A percentile compares a stretch with the other conserved stretches of the same genome.
phyloP scores from a whole-genome alignment of 495 filamentous ascomycete species.

The Neurospora sp. region DNA sequence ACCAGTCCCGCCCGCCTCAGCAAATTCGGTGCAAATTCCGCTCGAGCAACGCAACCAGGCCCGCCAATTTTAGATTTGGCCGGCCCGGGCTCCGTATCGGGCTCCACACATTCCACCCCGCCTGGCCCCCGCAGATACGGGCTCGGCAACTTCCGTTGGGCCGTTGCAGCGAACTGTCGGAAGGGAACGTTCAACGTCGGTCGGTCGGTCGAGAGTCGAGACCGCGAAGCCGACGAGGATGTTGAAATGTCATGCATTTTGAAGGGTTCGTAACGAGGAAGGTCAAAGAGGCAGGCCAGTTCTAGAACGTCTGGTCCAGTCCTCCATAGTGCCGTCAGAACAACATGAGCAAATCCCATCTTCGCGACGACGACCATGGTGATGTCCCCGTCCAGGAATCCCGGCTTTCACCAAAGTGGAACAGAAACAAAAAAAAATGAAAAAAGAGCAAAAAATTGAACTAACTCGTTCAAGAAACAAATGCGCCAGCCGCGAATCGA shows the following conservation, averaged over 20 bases:
- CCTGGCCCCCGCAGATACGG: background rate
- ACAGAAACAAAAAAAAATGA: background rate
- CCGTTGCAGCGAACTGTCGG: background rate
- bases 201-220: background rate
- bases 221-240: background rate
- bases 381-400: too few relatives aligned
- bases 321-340: too few relatives aligned
- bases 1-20: background rate
- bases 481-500: constrained; percentile 41
- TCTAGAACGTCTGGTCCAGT: background rate
- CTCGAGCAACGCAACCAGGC: too few relatives aligned
- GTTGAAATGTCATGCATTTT: background rate
- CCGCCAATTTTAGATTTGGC: background rate
- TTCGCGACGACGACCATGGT: background rate
- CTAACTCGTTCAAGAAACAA: background rate
- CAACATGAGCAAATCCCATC: too few relatives aligned
- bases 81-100: background rate
- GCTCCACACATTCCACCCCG: background rate
- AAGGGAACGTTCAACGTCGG: background rate
- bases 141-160: background rate
- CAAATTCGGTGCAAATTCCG: background rate
- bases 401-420: background rate
- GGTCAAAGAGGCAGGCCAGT: too few relatives aligned
- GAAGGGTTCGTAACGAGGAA: too few relatives aligned
- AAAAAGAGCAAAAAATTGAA: background rate